phyloP scores from a whole-genome alignment of 768 basidiomycete genomes.

The Kwoniella pini region DNA sequence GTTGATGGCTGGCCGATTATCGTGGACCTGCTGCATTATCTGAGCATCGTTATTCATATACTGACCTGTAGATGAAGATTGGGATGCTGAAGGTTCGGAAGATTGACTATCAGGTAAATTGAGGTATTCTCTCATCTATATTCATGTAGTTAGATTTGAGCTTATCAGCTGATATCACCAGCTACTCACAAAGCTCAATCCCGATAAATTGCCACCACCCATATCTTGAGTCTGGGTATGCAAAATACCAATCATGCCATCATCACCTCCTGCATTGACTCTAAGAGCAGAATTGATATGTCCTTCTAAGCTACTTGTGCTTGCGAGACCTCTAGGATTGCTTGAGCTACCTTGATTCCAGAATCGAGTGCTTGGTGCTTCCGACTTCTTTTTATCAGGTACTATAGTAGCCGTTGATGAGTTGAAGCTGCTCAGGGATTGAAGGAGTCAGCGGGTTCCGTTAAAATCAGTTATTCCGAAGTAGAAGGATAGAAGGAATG shows the following conservation, averaged over 20 bases:
- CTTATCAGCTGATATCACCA: not conserved
- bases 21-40: too few relatives aligned
- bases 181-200: slow-evolving; percentile 19
- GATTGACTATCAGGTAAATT: slow-evolving; percentile 7
- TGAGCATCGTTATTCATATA: too few relatives aligned
- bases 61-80: not conserved
- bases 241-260: slow-evolving; percentile 13
- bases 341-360: not conserved
- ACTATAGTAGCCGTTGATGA: slow-evolving; percentile 29
- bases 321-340: slow-evolving; percentile 6
- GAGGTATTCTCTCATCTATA: slow-evolving; percentile 20
- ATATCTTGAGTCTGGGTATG: slow-evolving; percentile 15
- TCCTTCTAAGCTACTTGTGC: slow-evolving; percentile 6
- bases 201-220: slow-evolving; percentile 6
- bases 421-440: slow-evolving; percentile 21
- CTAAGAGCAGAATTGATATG: slow-evolving; percentile 10
- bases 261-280: slow-evolving; percentile 11
- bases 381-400: slow-evolving; percentile 14
- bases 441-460: not conserved
- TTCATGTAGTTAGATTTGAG: not conserved
- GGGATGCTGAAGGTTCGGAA: not conserved
- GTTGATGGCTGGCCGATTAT: not conserved
- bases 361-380: slow-evolving; percentile 3
- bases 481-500: not conserved
- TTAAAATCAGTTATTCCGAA: too few relatives aligned